Evolutionary conservation across 257 asterid species (phyloP).

Genomic region (Jaltomata sinuosa): DNA sequence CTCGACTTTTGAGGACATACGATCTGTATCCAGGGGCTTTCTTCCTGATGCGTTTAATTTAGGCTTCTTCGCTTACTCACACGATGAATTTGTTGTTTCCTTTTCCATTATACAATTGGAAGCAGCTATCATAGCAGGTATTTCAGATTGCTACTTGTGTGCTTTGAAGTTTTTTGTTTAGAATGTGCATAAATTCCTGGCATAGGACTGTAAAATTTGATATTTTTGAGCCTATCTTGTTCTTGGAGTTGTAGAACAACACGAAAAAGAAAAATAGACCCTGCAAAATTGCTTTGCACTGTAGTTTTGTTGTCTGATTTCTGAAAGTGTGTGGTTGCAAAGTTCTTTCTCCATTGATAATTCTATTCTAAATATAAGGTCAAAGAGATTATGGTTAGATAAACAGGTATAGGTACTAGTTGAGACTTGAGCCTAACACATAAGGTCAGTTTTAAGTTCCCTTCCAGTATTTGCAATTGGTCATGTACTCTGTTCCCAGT

Average conservation of each 20-base stretch:
- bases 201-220: neutral
- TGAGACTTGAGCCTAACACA: neutral
- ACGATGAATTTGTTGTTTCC: neutral
- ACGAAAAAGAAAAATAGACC: neutral
- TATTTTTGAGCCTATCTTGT: neutral
- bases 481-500: neutral
- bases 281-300: neutral
- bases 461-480: neutral
- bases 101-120: neutral
- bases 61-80: neutral
- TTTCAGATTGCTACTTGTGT: neutral
- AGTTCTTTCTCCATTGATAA: neutral
- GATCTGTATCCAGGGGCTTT: neutral
- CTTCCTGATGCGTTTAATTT: neutral
- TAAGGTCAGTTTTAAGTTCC: neutral
- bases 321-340: neutral
- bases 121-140: neutral
- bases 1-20: neutral
- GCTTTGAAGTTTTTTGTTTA: neutral
- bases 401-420: neutral
- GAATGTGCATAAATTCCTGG: neutral
- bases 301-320: neutral
- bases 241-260: neutral
- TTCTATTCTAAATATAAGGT: neutral
- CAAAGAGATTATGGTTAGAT: neutral